Evolutionary conservation across 768 basidiomycete genomes (phyloP).

Genomic region (Kwoniella sp.): DNA sequence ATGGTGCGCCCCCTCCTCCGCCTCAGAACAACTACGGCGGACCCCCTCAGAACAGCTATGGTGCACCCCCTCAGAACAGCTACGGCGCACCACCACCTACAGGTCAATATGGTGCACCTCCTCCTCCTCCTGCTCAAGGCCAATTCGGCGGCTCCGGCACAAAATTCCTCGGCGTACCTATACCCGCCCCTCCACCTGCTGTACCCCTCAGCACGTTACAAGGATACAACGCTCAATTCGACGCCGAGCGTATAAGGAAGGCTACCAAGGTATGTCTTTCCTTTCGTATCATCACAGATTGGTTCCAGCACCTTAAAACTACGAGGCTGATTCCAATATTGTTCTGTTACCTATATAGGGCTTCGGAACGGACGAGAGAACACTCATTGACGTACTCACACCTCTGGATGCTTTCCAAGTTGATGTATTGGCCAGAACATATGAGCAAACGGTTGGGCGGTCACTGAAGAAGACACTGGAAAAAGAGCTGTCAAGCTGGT

Average conservation of each 20-base stretch:
- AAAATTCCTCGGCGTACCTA: constrained; percentile 40
- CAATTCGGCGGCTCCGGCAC: constrained; percentile 25
- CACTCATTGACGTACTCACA: constrained; percentile 50
- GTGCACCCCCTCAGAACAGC: constrained; percentile 15
- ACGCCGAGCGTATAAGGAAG: constrained; percentile 55
- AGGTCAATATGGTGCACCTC: constrained; percentile 30
- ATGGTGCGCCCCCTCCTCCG: constrained; percentile 33
- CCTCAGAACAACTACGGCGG: constrained; percentile 25
- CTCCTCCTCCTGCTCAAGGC: constrained; percentile 9
- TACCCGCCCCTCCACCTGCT: constrained; percentile 54
- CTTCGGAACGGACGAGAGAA: constrained; percentile 54
- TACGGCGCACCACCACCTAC: constrained; percentile 17
- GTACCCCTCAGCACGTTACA: constrained; percentile 39
- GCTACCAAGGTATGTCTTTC: constrained; percentile 56
- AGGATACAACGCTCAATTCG: constrained; percentile 53
- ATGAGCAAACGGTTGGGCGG: constrained; percentile 52
- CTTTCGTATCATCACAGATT: not conserved
- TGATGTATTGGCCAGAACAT: constrained; percentile 50
- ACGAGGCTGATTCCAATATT: not conserved
- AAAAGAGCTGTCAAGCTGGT: constrained; percentile 56
- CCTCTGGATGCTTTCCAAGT: constrained; percentile 55
- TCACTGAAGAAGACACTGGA: constrained; percentile 51
- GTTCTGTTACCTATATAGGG: constrained; percentile 27
- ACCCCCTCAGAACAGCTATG: constrained; percentile 17
- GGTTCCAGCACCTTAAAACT: too few species aligned